Base-by-base conservation (phyloP, 1,284 basidiomycete species). In the Ustilago shanxiensis region DNA sequence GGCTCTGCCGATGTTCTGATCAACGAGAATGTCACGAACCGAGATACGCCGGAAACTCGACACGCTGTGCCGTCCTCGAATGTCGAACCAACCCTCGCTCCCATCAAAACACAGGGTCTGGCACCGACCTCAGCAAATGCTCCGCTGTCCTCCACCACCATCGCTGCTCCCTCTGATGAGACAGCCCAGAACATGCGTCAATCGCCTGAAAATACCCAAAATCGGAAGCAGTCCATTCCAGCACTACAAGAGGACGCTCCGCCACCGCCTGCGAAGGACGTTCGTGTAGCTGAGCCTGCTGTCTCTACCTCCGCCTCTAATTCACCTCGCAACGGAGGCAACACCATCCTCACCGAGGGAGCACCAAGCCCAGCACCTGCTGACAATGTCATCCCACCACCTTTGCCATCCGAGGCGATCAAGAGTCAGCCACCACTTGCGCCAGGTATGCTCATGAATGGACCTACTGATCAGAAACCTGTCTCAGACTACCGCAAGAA, bases 401-500 rank as follows among this genome's bases (percentile, higher is more conserved):
- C 75, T 2, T 52, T 81, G 31, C 80, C 80, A 6, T 28, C 28
- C 16, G 69, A 72, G 4, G 65, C 69, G 24, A 57, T 57, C 49
- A 45, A 41, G 10, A 41, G 22, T 7, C 68, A 72, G 16, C 57
- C 29, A 3, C 20, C 65, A 10, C 54, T 68, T 3, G 54, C 54
- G 1, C 28, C 65, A 3, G 58, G 66, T 18, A 59, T 69, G 66
- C 59, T 74, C 31, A 49, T 70, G 29, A 63, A 74, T 26, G 63
- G 63, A 3, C 62, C 68, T n/a, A 52, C 71, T 10, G 71, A 66
- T 35, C 77, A 72, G 18, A 63, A 41, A 44, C 80, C 80, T 7
- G 79, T 82, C 37, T 75, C 79, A 3, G 80, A 82, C 60, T 81
- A 75, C 60, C 79, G 80, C 53, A 68, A 64, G 52, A 74, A 66